Evolutionary conservation across 331 rosid species (phyloP), one percentile per base, ranked within the genome.

Genomic region (Dryas integrifolia): DNA sequence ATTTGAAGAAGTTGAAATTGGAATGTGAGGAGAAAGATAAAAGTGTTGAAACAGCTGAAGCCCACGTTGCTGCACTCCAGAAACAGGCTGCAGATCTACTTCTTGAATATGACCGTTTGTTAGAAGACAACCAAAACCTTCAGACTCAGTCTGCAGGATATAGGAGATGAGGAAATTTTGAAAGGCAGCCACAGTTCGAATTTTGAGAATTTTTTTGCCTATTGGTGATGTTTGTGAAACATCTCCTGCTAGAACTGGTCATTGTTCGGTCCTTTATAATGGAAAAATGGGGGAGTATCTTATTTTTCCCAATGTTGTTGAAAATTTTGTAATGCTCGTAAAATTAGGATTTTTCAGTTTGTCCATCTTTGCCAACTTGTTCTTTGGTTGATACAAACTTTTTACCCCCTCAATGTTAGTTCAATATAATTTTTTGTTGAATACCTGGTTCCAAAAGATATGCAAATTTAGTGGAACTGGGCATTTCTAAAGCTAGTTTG

Each of bases 111-210:
- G 96, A 93, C 66, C 83, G 91, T 39, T 90, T 86, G 49, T 83
- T 93, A 64, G 98, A 93, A 91, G 98, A 91, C 73, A 93, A 93
- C 82, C 98, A 93, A 81, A 91, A 86, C 74, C 97, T 93, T 75
- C 96, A 91, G 80, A 82, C 80, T 84, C 96, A 86, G 83, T 72
- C 83, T 60, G 18, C 56, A 56, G 86, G 90, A 69, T 79, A 51
- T 13, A 87, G 66, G 75, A 82, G 76, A 59, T 88, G 78, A 86
- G 77, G 73, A 64, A 50, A 59, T 61, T 30, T 45, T 38, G 47
- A 77, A 75, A 43, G 53, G n/a, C 61, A 43, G 11, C 10, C 12
- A 46, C 18, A 5, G 57, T 49, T 69, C n/a, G 16, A 45, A 56
- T 60, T 60, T 77, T 70, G 69, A 48, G 74, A 55, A 47, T 73